phyloP scores from a whole-genome alignment of 2,329 filamentous ascomycete genomes.

The Lachnellula willkommii region DNA sequence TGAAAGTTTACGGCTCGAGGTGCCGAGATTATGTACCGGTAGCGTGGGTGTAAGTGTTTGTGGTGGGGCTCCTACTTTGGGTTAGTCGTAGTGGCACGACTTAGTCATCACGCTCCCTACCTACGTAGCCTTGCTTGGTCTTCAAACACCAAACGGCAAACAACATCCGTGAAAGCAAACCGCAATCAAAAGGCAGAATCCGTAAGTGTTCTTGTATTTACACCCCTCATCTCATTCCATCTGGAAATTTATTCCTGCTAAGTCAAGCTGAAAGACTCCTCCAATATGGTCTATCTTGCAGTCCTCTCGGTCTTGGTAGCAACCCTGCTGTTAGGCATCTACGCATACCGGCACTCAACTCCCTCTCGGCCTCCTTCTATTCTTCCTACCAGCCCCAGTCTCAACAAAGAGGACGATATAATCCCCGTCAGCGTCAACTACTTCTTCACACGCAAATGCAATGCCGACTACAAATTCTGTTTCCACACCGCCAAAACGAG shows the following conservation, averaged over 20 bases:
- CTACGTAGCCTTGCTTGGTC: too few relatives aligned
- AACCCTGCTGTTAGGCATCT: not conserved
- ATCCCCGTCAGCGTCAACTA: slow-evolving; percentile 43
- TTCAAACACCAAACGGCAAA: too few relatives aligned
- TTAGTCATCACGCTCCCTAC: too few relatives aligned
- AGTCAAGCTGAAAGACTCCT: not conserved
- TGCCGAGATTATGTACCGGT: too few relatives aligned
- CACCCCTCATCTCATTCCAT: not conserved
- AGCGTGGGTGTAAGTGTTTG: too few relatives aligned
- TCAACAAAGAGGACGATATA: not conserved
- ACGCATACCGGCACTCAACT: not conserved
- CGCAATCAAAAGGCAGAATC: not conserved
- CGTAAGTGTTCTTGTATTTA: not conserved
- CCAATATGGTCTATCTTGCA: not conserved
- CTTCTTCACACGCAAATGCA: slow-evolving; percentile 43
- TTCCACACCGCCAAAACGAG: slow-evolving; percentile 51
- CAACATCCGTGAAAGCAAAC: too few relatives aligned
- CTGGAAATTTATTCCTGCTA: not conserved
- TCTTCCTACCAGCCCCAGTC: not conserved
- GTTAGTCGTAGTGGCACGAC: too few relatives aligned
- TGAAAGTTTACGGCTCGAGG: too few relatives aligned
- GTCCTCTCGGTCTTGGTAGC: not conserved
- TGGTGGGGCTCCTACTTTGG: too few relatives aligned
- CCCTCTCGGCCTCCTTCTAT: not conserved
- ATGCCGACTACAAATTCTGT: slow-evolving; percentile 48